Evolutionary conservation across 768 basidiomycete genomes (phyloP), one percentile per base, ranked within the genome.

Genomic region (Lactifluus piperatus): DNA sequence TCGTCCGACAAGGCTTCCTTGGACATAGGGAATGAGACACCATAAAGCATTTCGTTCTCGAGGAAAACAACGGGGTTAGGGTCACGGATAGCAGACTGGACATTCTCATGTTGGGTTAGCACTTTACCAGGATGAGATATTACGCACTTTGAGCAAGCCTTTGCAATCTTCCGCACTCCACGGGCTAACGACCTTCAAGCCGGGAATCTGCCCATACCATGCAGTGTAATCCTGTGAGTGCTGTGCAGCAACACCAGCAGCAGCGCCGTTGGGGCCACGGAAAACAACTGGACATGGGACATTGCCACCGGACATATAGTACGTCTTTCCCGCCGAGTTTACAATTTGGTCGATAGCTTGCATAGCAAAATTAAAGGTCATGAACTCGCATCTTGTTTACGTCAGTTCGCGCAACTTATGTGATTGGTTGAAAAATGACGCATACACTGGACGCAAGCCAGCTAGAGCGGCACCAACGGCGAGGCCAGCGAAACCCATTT

Each of bases 281-380:
- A 99, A 99, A 55, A 97, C 95, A 63, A 99, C 91, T 24, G 97
- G 94, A 77, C 95, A 98, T 11, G 94, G 91, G 18, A 97, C 94
- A 69, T 94, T 97, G 64, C 97, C 97, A 58, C 97, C 97, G 39
- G 97, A 98, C 97, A 99, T 99, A 82, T 99, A 99, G 76, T 97
- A 94, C 4, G 97, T 99, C 80, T 98, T 99, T 61, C 92, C 97
- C 56, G 89, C 97, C n/a, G 97, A 98, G 81, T 99, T 99, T 74
- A 99, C 93, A 63, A 99, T 99, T 70, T 99, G 97, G 77, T 99
- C 97, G 72, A 99, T 98, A 58, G 97, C 94, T 76, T 94, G 93
- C 95, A 98, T 99, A 65, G 95, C 95, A 71, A 99, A 98, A 81
- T 99, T 98, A 81, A 95, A 98, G 16, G 95, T 98, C 95, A 97